phyloP scores from a whole-genome alignment of 345 rosid genomes.

The Eucalyptus curtisii region DNA sequence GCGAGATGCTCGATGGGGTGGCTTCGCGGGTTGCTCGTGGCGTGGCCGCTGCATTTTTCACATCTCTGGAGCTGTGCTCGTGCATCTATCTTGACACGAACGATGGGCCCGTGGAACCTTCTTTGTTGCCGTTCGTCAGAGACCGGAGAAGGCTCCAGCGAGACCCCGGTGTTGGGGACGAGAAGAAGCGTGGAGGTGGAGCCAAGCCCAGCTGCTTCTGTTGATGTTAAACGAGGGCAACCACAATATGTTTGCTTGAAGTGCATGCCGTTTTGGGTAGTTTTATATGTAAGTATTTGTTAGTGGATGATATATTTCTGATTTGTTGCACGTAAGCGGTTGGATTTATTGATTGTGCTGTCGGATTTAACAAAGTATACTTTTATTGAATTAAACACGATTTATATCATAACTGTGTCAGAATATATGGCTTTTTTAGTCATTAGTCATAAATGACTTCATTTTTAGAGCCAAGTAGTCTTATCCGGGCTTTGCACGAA shows the following conservation, averaged over 20 bases:
- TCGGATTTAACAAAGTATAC: not conserved
- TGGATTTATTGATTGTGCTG: not conserved
- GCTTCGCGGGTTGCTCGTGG: conserved; percentile 15
- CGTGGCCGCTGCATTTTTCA: conserved; percentile 27
- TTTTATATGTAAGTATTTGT: not conserved
- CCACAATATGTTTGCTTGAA: not conserved
- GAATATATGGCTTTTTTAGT: not conserved
- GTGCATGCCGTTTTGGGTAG: not conserved
- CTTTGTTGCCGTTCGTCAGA: not conserved
- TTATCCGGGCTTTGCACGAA: not conserved
- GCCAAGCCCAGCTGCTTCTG: not conserved
- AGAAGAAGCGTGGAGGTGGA: not conserved
- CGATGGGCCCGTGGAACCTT: conserved; percentile 12
- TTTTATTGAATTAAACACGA: not conserved
- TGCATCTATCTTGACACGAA: conserved; percentile 23
- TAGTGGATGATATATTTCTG: not conserved
- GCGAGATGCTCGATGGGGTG: conserved; percentile 10
- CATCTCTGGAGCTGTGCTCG: conserved; percentile 21
- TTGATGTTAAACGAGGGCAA: not conserved
- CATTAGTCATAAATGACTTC: not conserved
- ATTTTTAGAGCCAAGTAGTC: not conserved
- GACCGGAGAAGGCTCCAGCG: not conserved
- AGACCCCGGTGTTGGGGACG: not conserved
- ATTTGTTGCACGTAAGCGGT: not conserved
- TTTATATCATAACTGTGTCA: not conserved